Percentiles rank a stretch among this genome's conserved stretches.
Conservation (phyloP, 176 grass and related monocot species). For the Ensete ventricosum region DNA sequence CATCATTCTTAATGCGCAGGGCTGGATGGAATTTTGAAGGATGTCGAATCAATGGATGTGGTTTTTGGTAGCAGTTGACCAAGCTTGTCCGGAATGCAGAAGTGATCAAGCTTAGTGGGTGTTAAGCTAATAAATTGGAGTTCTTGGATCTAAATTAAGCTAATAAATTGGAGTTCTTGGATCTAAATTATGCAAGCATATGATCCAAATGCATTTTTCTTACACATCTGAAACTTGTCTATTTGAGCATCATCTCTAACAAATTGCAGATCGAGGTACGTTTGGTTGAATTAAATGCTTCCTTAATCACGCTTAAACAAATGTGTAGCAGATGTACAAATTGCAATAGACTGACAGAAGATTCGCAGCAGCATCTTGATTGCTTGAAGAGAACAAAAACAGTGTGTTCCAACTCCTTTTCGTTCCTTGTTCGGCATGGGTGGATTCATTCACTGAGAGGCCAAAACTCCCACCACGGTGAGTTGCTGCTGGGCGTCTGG, state of each 20-base stretch:
- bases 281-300: background rate
- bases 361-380: background rate
- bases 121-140: no score
- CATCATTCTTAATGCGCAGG: no score
- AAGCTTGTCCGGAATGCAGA: no score
- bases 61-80: no score
- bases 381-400: background rate
- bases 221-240: background rate
- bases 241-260: background rate
- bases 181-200: no score
- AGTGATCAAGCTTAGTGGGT: no score
- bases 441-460: constrained; percentile 39
- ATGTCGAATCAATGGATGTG: no score
- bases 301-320: background rate
- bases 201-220: background rate
- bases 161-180: no score
- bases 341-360: background rate
- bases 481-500: constrained; percentile 39
- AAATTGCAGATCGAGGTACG: background rate
- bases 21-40: no score
- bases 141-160: no score
- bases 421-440: background rate
- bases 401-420: background rate
- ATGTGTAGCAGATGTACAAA: background rate
- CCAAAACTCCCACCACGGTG: constrained; percentile 95